phyloP scores from a whole-genome alignment of 129 eudicot genomes.

The Scalesia atractyloides region DNA sequence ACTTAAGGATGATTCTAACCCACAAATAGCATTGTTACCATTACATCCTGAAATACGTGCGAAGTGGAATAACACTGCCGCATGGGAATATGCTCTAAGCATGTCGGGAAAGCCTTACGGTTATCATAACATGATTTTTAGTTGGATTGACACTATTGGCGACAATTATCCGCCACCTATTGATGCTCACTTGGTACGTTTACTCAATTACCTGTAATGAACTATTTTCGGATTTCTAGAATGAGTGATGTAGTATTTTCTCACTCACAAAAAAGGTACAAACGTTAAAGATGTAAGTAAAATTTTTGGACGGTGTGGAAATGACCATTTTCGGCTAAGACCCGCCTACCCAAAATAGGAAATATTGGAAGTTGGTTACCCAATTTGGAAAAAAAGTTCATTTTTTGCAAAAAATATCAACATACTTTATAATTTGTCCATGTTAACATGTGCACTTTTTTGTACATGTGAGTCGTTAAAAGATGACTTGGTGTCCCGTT shows the following conservation, averaged over 20 bases:
- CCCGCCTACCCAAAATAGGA: too few species aligned
- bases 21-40: conserved; percentile 91
- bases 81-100: conserved; percentile 93
- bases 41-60: conserved; percentile 90
- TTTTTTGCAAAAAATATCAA: too few species aligned
- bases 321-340: too few species aligned
- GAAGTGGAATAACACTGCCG: conserved; percentile 80
- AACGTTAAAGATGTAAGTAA: too few species aligned
- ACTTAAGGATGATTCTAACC: conserved; percentile 92
- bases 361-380: too few species aligned
- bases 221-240: background rate
- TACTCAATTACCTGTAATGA: background rate
- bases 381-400: too few species aligned
- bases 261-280: too few species aligned
- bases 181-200: conserved; percentile 98
- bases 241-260: background rate
- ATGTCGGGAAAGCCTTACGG: conserved; percentile 99
- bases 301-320: too few species aligned
- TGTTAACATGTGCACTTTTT: too few species aligned
- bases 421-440: too few species aligned
- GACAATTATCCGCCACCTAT: conserved; percentile 99
- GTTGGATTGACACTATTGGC: conserved; percentile 97
- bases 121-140: conserved; percentile 98
- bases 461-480: too few species aligned
- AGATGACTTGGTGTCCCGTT: too few species aligned